Evolutionary conservation across 23 red algal genomes (phyloP).

Genomic region (Porphyridium purpureum): DNA sequence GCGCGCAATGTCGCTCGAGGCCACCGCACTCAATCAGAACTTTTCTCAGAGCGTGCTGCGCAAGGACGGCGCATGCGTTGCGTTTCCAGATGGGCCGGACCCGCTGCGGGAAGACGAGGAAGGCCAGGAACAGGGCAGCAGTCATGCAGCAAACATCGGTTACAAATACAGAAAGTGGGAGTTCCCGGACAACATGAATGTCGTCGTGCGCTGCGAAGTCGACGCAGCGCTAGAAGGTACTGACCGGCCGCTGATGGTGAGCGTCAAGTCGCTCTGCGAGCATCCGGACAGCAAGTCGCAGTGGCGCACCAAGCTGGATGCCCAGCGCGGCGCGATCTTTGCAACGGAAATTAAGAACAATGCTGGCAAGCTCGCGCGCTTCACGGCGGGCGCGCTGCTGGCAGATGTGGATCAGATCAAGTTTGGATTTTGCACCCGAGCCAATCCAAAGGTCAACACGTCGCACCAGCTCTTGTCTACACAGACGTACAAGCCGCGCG

Average conservation of each 20-base stretch:
- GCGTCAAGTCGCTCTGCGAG: slow-evolving; percentile 75
- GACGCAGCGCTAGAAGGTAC: slow-evolving; percentile 33
- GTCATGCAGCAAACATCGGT: slow-evolving; percentile 13
- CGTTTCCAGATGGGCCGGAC: slow-evolving; percentile 3
- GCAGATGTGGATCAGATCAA: slow-evolving; percentile 52
- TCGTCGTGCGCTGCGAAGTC: slow-evolving; percentile 81
- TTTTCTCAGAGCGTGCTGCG: slow-evolving; percentile 78
- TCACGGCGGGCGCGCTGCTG: slow-evolving; percentile 68
- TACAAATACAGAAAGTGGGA: slow-evolving; percentile 94
- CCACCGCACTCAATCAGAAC: slow-evolving; percentile 80
- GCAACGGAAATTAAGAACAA: slow-evolving; percentile 98
- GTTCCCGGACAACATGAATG: slow-evolving; percentile 26
- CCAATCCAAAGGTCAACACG: slow-evolving; percentile 30
- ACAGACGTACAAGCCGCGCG: slow-evolving; percentile 85
- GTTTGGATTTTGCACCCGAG: slow-evolving; percentile 85
- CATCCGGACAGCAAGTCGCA: slow-evolving; percentile 57
- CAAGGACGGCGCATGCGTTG: slow-evolving; percentile 1
- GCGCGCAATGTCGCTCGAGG: slow-evolving; percentile 58
- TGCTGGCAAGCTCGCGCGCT: slow-evolving; percentile 68
- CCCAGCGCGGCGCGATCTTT: slow-evolving; percentile 76
- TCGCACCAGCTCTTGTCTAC: slow-evolving; percentile 70
- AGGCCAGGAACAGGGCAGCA: slow-evolving; percentile 7
- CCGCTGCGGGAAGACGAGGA: slow-evolving; percentile 43
- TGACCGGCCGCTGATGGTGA: slow-evolving; percentile 15
- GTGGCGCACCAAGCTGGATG: slow-evolving; percentile 86